A percentile compares a stretch with the other conserved stretches of the same genome.
phyloP scores from a whole-genome alignment of 768 basidiomycete species.

The Pisolithus sp. region DNA sequence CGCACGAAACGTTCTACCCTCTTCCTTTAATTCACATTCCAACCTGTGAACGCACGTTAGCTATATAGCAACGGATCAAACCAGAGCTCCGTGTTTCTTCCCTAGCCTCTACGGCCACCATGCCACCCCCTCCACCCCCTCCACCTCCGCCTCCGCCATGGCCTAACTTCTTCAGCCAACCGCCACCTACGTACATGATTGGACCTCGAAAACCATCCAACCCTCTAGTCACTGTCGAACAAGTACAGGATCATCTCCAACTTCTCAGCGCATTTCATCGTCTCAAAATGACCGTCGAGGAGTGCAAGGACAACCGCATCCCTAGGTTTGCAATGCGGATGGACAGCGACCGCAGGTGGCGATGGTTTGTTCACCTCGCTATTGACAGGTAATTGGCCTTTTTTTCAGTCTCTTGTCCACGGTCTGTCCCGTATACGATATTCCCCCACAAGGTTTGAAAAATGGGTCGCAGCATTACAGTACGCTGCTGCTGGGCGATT shows the following conservation, averaged over 20 bases:
- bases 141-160: not conserved
- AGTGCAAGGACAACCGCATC: slow-evolving; percentile 20
- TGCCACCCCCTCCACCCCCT: too few species aligned
- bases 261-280: slow-evolving; percentile 29
- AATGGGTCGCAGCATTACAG: slow-evolving; percentile 24
- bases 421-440: not conserved
- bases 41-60: too few species aligned
- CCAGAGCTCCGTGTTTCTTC: too few species aligned
- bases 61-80: too few species aligned
- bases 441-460: slow-evolving; percentile 25
- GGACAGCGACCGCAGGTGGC: slow-evolving; percentile 27
- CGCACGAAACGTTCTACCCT: too few species aligned
- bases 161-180: not conserved
- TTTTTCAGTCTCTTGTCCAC: not conserved
- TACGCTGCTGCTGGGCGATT: slow-evolving; percentile 22
- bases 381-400: slow-evolving; percentile 26
- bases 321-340: slow-evolving; percentile 21
- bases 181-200: slow-evolving; percentile 11
- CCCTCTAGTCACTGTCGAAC: slow-evolving; percentile 26
- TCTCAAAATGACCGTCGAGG: slow-evolving; percentile 24
- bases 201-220: slow-evolving; percentile 11
- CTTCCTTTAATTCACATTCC: too few species aligned
- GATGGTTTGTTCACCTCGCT: slow-evolving; percentile 35
- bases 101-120: too few species aligned
- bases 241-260: slow-evolving; percentile 31